phyloP scores from a whole-genome alignment of 78 protist genomes.

The Cavenderia fasciculata region DNA sequence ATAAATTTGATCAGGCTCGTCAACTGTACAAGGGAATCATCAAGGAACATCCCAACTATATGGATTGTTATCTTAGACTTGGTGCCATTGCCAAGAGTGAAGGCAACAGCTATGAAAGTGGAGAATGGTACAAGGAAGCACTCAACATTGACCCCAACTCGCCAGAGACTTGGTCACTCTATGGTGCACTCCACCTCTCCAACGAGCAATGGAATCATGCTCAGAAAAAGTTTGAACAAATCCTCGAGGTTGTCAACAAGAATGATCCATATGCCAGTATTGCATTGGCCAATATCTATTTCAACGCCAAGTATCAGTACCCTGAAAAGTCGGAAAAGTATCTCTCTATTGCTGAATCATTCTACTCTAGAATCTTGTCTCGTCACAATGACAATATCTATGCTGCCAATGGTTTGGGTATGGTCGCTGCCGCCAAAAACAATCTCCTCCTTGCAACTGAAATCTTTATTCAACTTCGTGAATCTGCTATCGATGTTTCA shows the following conservation, averaged over 20 bases:
- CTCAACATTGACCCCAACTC: constrained; percentile 16
- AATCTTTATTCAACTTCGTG: constrained; percentile 78
- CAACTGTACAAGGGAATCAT: constrained; percentile 63
- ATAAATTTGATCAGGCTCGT: constrained; percentile 10
- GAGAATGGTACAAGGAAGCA: constrained; percentile 79
- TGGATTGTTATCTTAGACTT: constrained; percentile 77
- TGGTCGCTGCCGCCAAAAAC: constrained; percentile 76
- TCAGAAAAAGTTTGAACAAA: constrained; percentile 81
- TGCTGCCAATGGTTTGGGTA: constrained; percentile 90
- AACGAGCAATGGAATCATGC: constrained; percentile 79
- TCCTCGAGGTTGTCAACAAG: constrained; percentile 26
- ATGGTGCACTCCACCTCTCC: constrained; percentile 66
- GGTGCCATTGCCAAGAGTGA: constrained; percentile 14
- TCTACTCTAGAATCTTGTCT: constrained; percentile 39
- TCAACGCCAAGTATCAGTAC: constrained; percentile 19
- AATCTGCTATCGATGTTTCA: constrained; percentile 41
- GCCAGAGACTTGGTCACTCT: constrained; percentile 70
- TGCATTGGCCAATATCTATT: constrained; percentile 69
- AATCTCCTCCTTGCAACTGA: constrained; percentile 45
- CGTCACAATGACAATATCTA: constrained; percentile 73
- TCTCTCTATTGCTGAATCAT: constrained; percentile 39
- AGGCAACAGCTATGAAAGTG: constrained; percentile 63
- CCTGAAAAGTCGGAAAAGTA: constrained; percentile 51
- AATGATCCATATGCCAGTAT: constrained; percentile 76
- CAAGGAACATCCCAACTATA: constrained; percentile 77